Base-by-base conservation (phyloP, 306 rosid genomes). In the Astragalus glycyphyllos region DNA sequence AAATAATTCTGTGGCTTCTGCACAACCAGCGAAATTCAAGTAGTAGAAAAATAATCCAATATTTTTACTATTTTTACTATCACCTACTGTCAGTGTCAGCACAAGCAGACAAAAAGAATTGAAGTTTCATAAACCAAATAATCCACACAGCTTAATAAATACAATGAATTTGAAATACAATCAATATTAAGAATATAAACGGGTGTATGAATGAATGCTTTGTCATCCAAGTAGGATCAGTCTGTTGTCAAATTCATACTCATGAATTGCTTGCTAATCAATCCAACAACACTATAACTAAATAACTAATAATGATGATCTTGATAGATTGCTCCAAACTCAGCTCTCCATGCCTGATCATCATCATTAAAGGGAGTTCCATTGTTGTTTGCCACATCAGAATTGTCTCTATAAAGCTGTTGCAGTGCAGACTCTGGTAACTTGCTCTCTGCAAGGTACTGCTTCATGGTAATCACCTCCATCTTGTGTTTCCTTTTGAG, bases 291-390 rank as follows among this genome's bases (percentile, higher is more conserved):
- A 3, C n/a, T 8, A 8, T 41, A 61, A 58, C 78, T 84, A 88
- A 72, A 8, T 41, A 61, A 58, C 78, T 84, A 88, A 72, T 81
- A 94, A 73, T 84, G 84, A 76, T 89, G 99, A 14, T 95, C 88
- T 77, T 89, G 96, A 80, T 91, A 95, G 71, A 91, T 91, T n/a
- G 96, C 97, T 73, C 97, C 96, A 84, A 91, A 95, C 71, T 95
- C 97, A 44, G 91, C 89, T 79, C 93, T 89, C 97, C 99, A 89
- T 15, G 96, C 89, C 73, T 91, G 96, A 81, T 95, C 95, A 31
- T 85, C 94, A 14, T 90, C 96, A 14, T 58, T 14, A 71, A 40
- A 38, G 10, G 74, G 65, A 32, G 53, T 26, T 26, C 80, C 73
- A 77, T 82, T 82, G 45, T 72, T 77, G 10, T 76, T 80, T 23